Percentiles rank a stretch among this genome's conserved stretches.
These are phyloP conservation scores for Neoscytalidium dimidiatum DNA, from an alignment of 2,329 filamentous ascomycete genomes.

Conservation along the genomic window DNA sequence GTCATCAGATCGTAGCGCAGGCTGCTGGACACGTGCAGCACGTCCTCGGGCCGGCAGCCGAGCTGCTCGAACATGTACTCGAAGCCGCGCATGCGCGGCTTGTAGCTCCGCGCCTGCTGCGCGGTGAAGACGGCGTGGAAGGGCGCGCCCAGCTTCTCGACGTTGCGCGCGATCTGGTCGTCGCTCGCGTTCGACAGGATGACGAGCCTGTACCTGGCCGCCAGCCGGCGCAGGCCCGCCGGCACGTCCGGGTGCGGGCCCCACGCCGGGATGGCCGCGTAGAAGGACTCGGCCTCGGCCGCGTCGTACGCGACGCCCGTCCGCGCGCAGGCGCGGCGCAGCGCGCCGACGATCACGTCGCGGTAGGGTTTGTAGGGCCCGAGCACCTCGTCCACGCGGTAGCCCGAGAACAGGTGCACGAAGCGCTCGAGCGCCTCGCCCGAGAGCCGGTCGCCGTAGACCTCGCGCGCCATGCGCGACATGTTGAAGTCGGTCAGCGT, in stretches of 20 bases:
- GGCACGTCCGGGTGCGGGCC: slow-evolving; percentile 19
- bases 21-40: slow-evolving; percentile 15
- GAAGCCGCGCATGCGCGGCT: slow-evolving; percentile 19
- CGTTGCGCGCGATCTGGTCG: slow-evolving; percentile 17
- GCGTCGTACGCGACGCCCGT: background rate
- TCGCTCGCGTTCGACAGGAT: slow-evolving; percentile 19
- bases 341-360: slow-evolving; percentile 14
- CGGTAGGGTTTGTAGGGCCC: slow-evolving; percentile 19
- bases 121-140: slow-evolving; percentile 17
- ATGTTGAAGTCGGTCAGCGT: slow-evolving; percentile 20
- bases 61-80: slow-evolving; percentile 17
- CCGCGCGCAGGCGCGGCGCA: slow-evolving; percentile 12
- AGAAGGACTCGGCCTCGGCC: slow-evolving; percentile 2
- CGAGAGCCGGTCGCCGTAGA: background rate
- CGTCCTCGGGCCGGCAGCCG: slow-evolving; percentile 16
- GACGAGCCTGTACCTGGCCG: slow-evolving; percentile 12
- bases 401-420: slow-evolving; percentile 15
- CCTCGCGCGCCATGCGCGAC: slow-evolving; percentile 16
- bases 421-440: slow-evolving; percentile 12
- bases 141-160: slow-evolving; percentile 17
- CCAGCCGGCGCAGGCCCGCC: slow-evolving; percentile 3
- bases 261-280: slow-evolving; percentile 16
- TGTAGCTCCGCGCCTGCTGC: slow-evolving; percentile 18
- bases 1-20: slow-evolving; percentile 18
- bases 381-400: slow-evolving; percentile 18